These are phyloP conservation scores for Leptomonas pyrrhocoris DNA, from an alignment of 208 protist species.

Conservation along the genomic window DNA sequence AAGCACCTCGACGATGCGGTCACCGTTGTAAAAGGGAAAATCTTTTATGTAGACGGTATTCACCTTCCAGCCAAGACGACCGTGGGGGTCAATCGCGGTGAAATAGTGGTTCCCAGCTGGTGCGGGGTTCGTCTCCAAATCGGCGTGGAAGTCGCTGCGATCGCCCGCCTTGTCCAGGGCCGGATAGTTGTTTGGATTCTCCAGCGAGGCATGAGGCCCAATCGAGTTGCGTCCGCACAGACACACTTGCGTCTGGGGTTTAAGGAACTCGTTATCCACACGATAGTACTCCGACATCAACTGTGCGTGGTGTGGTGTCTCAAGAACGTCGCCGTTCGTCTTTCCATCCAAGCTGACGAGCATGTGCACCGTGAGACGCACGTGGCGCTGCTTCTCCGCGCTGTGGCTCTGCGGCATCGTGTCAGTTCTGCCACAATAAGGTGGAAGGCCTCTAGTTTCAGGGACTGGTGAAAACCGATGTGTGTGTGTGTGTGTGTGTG, in stretches of 20 bases:
- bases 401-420: constrained; percentile 1
- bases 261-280: constrained; percentile 14
- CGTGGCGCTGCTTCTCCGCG: neutral
- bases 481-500: too few species aligned
- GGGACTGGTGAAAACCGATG: neutral
- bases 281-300: constrained; percentile 23
- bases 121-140: constrained; percentile 8
- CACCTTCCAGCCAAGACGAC: constrained; percentile 22
- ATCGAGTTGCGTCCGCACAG: constrained; percentile 26
- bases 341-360: constrained; percentile 21
- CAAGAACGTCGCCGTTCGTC: constrained; percentile 18
- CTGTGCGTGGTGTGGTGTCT: too few species aligned
- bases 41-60: constrained; percentile 5
- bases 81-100: constrained; percentile 29
- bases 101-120: constrained; percentile 25
- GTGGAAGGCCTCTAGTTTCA: neutral
- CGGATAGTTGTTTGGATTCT: constrained; percentile 11
- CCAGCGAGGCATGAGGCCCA: neutral
- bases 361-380: constrained; percentile 26
- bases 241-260: constrained; percentile 20
- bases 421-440: neutral
- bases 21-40: constrained; percentile 36
- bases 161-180: constrained; percentile 4
- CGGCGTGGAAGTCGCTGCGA: constrained; percentile 27
- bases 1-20: constrained; percentile 34